Evolutionary conservation across 257 asterid species (phyloP).

Genomic region (Ajuga chamaepitys): DNA sequence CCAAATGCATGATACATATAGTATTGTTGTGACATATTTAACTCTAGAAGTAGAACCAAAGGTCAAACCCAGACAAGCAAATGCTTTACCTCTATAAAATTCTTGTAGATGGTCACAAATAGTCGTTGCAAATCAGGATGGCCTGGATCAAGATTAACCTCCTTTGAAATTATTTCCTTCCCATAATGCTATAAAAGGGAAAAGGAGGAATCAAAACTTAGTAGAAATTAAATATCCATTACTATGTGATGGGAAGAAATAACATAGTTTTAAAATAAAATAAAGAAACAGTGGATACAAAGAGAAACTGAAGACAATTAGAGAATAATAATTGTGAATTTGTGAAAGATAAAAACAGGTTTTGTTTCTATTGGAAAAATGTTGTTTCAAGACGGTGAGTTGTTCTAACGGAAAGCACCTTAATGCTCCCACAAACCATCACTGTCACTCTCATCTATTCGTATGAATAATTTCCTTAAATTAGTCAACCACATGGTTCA

Average conservation of each 20-base stretch:
- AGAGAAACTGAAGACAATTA: background rate
- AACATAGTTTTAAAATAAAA: background rate
- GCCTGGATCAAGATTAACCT: constrained; percentile 18
- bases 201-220: background rate
- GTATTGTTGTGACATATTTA: background rate
- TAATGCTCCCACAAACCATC: background rate
- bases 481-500: background rate
- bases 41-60: background rate
- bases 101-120: constrained; percentile 11
- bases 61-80: background rate
- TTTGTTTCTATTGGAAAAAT: background rate
- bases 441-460: background rate
- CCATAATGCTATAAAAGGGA: constrained; percentile 9
- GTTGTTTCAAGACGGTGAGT: background rate
- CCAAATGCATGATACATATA: background rate
- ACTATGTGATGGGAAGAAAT: background rate
- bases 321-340: background rate
- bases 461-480: background rate
- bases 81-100: constrained; percentile 20
- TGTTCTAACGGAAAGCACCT: background rate
- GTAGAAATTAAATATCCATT: background rate
- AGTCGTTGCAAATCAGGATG: constrained; percentile 19
- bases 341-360: background rate
- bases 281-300: background rate
- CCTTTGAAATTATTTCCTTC: constrained; percentile 15